Evolutionary conservation across 208 protist species (phyloP).

Genomic region (Crithidia thermophila): DNA sequence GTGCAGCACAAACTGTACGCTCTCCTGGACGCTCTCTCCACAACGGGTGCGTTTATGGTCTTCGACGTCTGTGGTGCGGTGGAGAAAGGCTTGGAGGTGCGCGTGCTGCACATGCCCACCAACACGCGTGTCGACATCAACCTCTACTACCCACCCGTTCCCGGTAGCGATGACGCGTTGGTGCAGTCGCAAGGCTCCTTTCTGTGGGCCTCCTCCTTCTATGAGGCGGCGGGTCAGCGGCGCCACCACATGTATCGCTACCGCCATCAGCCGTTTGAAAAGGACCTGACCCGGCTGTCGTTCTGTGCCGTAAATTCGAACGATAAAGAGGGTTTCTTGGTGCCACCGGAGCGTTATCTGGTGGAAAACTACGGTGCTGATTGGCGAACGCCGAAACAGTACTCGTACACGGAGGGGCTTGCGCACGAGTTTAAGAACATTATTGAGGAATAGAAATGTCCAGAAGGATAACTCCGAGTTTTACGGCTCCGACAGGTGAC

Average conservation of each 20-base stretch:
- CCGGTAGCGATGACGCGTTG: conserved; percentile 22
- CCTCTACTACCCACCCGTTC: conserved; percentile 75
- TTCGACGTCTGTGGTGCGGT: conserved; percentile 84
- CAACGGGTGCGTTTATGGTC: conserved; percentile 43
- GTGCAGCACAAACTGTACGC: conserved; percentile 29
- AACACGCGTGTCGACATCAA: conserved; percentile 83
- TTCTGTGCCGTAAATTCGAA: conserved; percentile 69
- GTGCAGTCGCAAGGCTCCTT: conserved; percentile 47
- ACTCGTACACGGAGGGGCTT: conserved; percentile 79
- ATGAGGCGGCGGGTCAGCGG: conserved; percentile 55
- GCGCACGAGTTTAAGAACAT: conserved; percentile 85
- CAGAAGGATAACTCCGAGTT: too few species aligned
- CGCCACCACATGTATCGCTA: conserved; percentile 88
- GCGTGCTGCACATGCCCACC: conserved; percentile 65
- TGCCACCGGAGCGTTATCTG: conserved; percentile 70
- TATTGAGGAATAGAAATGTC: conserved; percentile 50
- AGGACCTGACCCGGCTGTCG: conserved; percentile 22
- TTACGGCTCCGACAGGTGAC: too few species aligned
- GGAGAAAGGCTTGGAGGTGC: conserved; percentile 75
- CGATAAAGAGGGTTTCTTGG: conserved; percentile 36
- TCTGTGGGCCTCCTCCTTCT: conserved; percentile 84
- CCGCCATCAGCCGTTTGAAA: conserved; percentile 53
- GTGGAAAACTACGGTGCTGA: conserved; percentile 85
- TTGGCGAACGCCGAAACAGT: conserved; percentile 72
- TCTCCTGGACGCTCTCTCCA: conserved; percentile 33